Evolutionary conservation across 2,329 filamentous ascomycete genomes (phyloP).

Genomic region (Taxawa tesnikishii): DNA sequence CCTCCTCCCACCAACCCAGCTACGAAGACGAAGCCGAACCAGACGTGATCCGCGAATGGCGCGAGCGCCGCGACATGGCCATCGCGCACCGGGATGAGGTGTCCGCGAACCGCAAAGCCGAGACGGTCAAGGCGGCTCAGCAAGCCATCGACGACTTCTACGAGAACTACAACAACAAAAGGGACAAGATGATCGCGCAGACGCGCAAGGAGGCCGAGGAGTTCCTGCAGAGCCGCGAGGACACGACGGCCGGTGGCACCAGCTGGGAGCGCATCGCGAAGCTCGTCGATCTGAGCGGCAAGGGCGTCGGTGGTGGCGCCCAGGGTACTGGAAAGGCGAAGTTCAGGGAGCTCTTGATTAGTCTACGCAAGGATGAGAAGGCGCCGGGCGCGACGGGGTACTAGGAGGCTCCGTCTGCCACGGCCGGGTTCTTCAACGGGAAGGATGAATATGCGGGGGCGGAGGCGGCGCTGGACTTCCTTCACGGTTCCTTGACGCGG

Average conservation of each 20-base stretch:
- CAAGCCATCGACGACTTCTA: slow-evolving; percentile 98
- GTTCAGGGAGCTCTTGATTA: slow-evolving; percentile 81
- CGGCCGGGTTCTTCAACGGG: neutral
- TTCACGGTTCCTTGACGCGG: too few relatives aligned
- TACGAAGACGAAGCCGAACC: slow-evolving; percentile 70
- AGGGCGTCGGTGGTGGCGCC: slow-evolving; percentile 75
- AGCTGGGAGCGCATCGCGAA: slow-evolving; percentile 98
- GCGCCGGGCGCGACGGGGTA: slow-evolving; percentile 47
- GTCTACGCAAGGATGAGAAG: slow-evolving; percentile 86
- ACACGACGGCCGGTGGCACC: slow-evolving; percentile 86
- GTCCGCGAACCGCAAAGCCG: slow-evolving; percentile 67
- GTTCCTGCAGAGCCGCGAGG: slow-evolving; percentile 78
- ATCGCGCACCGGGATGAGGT: slow-evolving; percentile 76
- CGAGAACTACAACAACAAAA: slow-evolving; percentile 97
- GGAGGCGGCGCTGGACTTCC: neutral
- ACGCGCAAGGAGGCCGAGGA: slow-evolving; percentile 86
- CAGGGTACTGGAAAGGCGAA: slow-evolving; percentile 89
- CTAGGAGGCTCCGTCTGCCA: slow-evolving; percentile 13
- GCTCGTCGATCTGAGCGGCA: slow-evolving; percentile 92
- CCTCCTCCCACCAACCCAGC: slow-evolving; percentile 25
- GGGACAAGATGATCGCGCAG: slow-evolving; percentile 83
- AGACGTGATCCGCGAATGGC: slow-evolving; percentile 81
- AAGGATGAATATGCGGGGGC: neutral
- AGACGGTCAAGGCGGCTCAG: slow-evolving; percentile 80
- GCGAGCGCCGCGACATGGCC: slow-evolving; percentile 72